Evolutionary conservation across 495 filamentous ascomycete genomes (phyloP), one percentile per base, ranked within the genome.

Genomic region (Lepidopterella palustris): DNA sequence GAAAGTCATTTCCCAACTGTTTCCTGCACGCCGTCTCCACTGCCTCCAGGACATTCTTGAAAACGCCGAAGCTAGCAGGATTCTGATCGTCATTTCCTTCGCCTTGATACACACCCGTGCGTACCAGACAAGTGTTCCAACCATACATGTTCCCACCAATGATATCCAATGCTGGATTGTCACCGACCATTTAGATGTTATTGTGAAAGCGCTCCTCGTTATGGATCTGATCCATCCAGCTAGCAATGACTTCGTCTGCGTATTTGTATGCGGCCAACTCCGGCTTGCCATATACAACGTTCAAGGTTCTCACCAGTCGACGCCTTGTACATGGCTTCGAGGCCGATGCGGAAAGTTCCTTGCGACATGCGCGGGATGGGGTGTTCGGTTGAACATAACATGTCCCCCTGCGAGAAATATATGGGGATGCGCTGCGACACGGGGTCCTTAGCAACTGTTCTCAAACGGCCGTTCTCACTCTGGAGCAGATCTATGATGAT

Each of bases 401-500:
- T 60, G 67, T 90, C 87, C 67, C 87, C 86, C 73, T 86, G 80
- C 15, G 84, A 86, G 77, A 88, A 87, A 74, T 88, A 87, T 76
- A 83, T 85, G 58, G 88, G 88, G 63, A 91, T 88, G 40, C 85
- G 80, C 65, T 81, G 77, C 13, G 80, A 78, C 23, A 84, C 76
- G 8, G 86, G 84, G 68, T 88, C 86, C 70, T 83, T 80, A 35
- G 87, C 82, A 15, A 80, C 73, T 26, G 87, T 90, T 32, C 79
- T 76, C 18, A 89, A 72, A 54, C 81, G 81, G 58, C 88, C 88
- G 57, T 89, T 77, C 71, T 89, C 82, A 29, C 85, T 84, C 3
- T 85, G 81, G n/a, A 92, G 75, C 39, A 92, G 78, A 70, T 93
- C 89, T 63, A 93, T 82, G 71, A 92, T 90, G 70, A 93, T 87